Base-by-base conservation (phyloP, 257 asterid genomes). In the Solanum sejunctum region DNA sequence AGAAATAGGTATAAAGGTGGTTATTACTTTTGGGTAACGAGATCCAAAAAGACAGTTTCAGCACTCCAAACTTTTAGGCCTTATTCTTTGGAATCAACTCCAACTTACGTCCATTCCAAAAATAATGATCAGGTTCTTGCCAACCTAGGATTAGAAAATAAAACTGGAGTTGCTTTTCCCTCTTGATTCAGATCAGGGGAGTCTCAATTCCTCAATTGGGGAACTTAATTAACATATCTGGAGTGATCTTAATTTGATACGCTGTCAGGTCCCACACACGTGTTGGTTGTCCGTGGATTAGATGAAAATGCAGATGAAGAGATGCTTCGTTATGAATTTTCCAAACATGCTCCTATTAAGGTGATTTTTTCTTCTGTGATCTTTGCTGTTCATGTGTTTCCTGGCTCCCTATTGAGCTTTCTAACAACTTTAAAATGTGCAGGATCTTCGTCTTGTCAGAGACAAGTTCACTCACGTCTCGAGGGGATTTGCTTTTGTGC, bases 271-370 rank as follows among this genome's bases (percentile, higher is more conserved):
- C 99, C 99, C 75, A 93, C 98, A 11, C 97, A 97, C 90, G 99
- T 95, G 84, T 97, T 97, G 89, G 99, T 95, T 85, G 97, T 95
- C 87, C 99, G 98, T 36, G 99, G 99, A 61, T 89, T 97, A 94
- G 99, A 95, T 89, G 99, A 97, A 84, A 94, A 97, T 93, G 98
- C 99, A 83, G 98, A 97, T 80, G 99, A 97, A 92, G 99, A 97
- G 85, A 94, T 95, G 98, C 96, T 97, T 86, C 98, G 99, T 47
- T 97, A 97, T 88, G 98, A 97, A 85, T 95, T 97, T 88, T 91
- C 98, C 9, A 97, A 97, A 84, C 97, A 97, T 85, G 91, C 98
- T 92, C 98, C 99, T 78, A 93, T 95, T 84, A 97, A 97, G 98
- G 99, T 97, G 86, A 69, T 20, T 10, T 43, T 72, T 23, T 83